Evolutionary conservation across 2,329 filamentous ascomycete species (phyloP).

Genomic region (Coleophoma eucalyptorum): DNA sequence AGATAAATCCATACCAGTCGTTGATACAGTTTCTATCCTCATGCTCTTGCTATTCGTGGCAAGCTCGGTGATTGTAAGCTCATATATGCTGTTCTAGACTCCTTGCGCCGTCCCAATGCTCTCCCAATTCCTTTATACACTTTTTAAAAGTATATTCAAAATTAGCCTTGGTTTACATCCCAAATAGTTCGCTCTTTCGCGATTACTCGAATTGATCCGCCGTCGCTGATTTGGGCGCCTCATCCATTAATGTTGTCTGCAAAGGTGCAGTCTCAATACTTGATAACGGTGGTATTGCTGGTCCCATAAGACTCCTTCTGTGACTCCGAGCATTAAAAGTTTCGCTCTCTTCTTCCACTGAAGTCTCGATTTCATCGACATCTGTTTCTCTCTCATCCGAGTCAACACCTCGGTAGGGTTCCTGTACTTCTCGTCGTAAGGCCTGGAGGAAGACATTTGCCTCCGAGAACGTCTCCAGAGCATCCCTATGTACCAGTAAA

Average conservation of each 20-base stretch:
- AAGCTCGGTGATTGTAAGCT: too few species aligned
- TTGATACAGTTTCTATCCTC: too few species aligned
- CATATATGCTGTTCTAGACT: slow-evolving; percentile 10
- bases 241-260: slow-evolving; percentile 14
- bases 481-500: slow-evolving; percentile 43
- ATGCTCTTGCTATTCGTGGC: too few species aligned
- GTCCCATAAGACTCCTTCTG: slow-evolving; percentile 51
- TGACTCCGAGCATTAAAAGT: slow-evolving; percentile 48
- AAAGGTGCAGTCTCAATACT: slow-evolving; percentile 50
- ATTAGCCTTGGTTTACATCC: neutral
- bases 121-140: slow-evolving; percentile 10
- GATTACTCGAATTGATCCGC: slow-evolving; percentile 18
- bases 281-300: slow-evolving; percentile 31
- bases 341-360: slow-evolving; percentile 49
- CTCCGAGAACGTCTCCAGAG: slow-evolving; percentile 44
- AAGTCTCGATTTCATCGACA: slow-evolving; percentile 25
- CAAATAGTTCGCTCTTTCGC: neutral
- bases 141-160: slow-evolving; percentile 17
- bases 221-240: slow-evolving; percentile 8
- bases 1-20: too few species aligned
- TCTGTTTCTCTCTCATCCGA: slow-evolving; percentile 24
- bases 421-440: slow-evolving; percentile 37
- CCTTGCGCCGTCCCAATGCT: slow-evolving; percentile 24
- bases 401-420: slow-evolving; percentile 23
- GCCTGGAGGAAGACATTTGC: slow-evolving; percentile 50